Conservation (phyloP, 2,329 filamentous ascomycete species). For the Penicillium sp. region DNA sequence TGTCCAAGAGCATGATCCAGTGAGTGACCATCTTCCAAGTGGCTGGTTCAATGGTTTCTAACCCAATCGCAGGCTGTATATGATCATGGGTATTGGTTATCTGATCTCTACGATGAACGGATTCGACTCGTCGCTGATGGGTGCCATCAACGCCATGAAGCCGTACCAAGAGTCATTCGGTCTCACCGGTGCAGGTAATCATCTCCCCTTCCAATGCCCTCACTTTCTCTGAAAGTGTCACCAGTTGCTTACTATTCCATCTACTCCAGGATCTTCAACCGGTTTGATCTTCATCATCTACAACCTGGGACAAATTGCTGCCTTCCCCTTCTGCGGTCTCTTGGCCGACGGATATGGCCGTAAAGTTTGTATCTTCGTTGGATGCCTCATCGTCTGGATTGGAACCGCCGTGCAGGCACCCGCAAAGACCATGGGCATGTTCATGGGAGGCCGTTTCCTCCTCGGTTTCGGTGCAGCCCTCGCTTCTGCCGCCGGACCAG, state of each 20-base stretch:
- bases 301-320: conserved; percentile 1
- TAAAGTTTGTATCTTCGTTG: conserved; percentile 2
- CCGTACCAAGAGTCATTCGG: conserved; percentile 2
- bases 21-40: neutral
- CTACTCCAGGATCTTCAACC: neutral
- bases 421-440: conserved; percentile 37
- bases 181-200: neutral
- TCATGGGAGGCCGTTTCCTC: conserved; percentile 59
- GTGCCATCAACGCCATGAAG: conserved; percentile 3
- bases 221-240: neutral
- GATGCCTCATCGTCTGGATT: neutral
- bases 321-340: neutral
- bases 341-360: conserved; percentile 4
- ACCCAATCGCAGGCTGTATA: neutral
- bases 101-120: conserved; percentile 3
- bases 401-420: conserved; percentile 5
- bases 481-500: conserved; percentile 60
- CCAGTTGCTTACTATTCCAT: neutral
- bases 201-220: neutral
- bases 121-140: conserved; percentile 5
- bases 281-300: conserved; percentile 5
- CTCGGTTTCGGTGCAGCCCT: conserved; percentile 62
- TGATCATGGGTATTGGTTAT: conserved; percentile 4
- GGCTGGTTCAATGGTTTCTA: neutral
- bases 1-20: conserved; percentile 4